Evolutionary conservation across 129 eudicot species (phyloP), one percentile per base, ranked within the genome.

Genomic region (Helichrysum umbraculigerum): DNA sequence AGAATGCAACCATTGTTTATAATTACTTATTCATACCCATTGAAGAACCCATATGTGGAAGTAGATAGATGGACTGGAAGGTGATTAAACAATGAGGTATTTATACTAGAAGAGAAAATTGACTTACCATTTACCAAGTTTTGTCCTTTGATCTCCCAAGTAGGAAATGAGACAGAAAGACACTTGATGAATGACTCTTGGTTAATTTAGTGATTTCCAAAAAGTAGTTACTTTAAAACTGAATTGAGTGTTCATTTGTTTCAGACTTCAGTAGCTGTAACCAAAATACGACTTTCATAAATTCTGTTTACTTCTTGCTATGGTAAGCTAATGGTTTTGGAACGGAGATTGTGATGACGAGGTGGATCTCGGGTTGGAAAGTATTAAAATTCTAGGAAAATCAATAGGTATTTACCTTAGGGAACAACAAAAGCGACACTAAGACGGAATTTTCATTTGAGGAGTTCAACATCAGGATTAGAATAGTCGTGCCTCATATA

Each of bases 31-130:
- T 34, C 61, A 25, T 74, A 74, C 78, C 70, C 60, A 39, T 61
- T 12, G 78, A 74, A 60, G 70, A 74, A 74, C 78, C 78, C 78
- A 74, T 62, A 61, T 42, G n/a, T 42, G 62, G 78, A 74, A 62
- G 47, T 17, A 42, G 33, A 30, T 17, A 42, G 33, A 30, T 29
- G 28, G 2, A 42, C 42, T 1, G 8, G 73, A 67, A 39, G 69
- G 34, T 74, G 28, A 25, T 61, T 1, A 60, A 39, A 35, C 8
- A 22, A 60, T 39, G 41, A 74, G 59, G 44, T 62, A 44, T 61
- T 62, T 39, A 60, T 74, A 25, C 0, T 25, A 60, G 42, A 8
- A 41, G 0, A 29, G 6, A n/a, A 17, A 5, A 29, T 29, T 42
- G 25, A 4, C 69, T 73, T 15, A 15, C 39, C 70, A 6, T 25